These are phyloP conservation scores for Penicillium sp. DNA, from an alignment of 2,329 filamentous ascomycete species.

Conservation along the genomic window DNA sequence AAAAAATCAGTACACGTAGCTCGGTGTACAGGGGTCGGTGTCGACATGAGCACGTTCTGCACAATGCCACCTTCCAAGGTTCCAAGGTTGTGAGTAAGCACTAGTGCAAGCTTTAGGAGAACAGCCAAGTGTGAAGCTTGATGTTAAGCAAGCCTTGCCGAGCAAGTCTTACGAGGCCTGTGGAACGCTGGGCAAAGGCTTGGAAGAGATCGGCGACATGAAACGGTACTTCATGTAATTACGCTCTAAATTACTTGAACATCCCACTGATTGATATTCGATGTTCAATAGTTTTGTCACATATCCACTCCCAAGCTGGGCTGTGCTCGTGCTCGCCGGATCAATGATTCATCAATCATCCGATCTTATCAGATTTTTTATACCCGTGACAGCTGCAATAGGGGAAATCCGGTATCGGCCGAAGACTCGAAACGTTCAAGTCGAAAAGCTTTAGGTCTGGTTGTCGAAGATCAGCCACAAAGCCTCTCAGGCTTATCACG, in stretches of 20 bases:
- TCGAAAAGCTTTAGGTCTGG: no score
- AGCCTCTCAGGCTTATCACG: not conserved
- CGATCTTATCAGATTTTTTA: conserved; percentile 14
- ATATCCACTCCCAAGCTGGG: not conserved
- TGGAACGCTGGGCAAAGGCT: not conserved
- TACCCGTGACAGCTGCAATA: not conserved
- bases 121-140: not conserved
- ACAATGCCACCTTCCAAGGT: no score
- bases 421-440: not conserved
- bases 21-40: no score
- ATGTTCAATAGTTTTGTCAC: not conserved
- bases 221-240: not conserved
- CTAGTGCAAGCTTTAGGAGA: not conserved
- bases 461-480: not conserved
- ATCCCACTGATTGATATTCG: not conserved
- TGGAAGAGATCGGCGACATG: not conserved
- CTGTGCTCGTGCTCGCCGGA: not conserved
- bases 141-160: not conserved
- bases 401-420: conserved; percentile 12
- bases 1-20: no score
- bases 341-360: not conserved
- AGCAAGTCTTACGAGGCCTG: not conserved
- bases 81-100: no score
- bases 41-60: no score
- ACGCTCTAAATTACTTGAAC: not conserved